Evolutionary conservation across 192 early-diverging fungal species (phyloP).

Genomic region (Podila minutissima): DNA sequence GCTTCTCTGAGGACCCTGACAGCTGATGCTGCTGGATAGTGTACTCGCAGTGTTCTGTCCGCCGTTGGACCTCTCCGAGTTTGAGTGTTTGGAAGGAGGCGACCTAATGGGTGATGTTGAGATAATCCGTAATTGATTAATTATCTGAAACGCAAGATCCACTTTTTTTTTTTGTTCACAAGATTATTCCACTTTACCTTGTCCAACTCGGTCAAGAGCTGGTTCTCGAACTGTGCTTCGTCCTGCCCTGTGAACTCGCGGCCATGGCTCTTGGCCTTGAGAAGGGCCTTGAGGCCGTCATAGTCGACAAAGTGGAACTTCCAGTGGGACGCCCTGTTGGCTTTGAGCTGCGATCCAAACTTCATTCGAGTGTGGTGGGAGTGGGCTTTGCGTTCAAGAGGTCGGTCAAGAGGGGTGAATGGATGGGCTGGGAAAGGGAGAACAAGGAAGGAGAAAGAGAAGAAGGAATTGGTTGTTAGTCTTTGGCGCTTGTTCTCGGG

Average conservation of each 20-base stretch:
- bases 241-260: slow-evolving; percentile 82
- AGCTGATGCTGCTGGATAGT: slow-evolving; percentile 53
- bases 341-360: slow-evolving; percentile 82
- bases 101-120: slow-evolving; percentile 52
- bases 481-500: too few species aligned
- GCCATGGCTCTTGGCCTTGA: slow-evolving; percentile 73
- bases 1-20: slow-evolving; percentile 23
- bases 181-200: slow-evolving; percentile 65
- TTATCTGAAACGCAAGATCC: too few species aligned
- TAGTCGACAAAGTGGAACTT: slow-evolving; percentile 81
- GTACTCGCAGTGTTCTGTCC: slow-evolving; percentile 72
- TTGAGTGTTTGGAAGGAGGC: slow-evolving; percentile 77
- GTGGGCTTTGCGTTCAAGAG: neutral
- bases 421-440: neutral
- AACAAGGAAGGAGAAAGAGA: too few species aligned
- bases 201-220: slow-evolving; percentile 86
- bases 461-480: too few species aligned
- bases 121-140: neutral
- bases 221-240: slow-evolving; percentile 87
- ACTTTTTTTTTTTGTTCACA: too few species aligned
- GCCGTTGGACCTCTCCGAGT: slow-evolving; percentile 71
- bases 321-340: slow-evolving; percentile 79
- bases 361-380: slow-evolving; percentile 68
- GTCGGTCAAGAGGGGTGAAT: neutral
- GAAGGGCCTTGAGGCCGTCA: slow-evolving; percentile 80